Base-by-base conservation (phyloP, 352 stramenopile genomes). In the Halophytophthora batemanensis region DNA sequence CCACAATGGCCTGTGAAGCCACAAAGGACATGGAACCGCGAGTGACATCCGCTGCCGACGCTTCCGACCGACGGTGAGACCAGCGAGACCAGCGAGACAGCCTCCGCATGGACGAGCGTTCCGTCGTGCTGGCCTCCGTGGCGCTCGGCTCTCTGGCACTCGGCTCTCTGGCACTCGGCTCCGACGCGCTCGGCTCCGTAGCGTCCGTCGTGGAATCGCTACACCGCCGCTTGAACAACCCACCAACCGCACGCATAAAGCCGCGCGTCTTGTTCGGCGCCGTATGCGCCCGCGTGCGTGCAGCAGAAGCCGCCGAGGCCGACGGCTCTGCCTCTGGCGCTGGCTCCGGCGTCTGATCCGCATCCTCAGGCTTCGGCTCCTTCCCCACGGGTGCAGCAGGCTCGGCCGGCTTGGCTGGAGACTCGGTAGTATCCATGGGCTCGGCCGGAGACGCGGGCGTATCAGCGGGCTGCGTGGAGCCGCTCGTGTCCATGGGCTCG, bases 181-280 rank as follows among this genome's bases (percentile, higher is more conserved):
- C 66, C 21, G 53, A 71, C 41, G 60, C 63, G 33, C 48, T 63
- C 18, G 55, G 49, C 15, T 38, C 43, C 23, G 36, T 51, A 28
- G 13, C 34, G 23, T 53, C 50, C 34, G 64, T 17, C 53, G 19
- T 62, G 17, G 49, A 52, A 28, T 64, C 61, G 25, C 52, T 74
- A 49, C 47, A 46, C n/a, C 64, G 69, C 37, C 69, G 74, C 44
- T 74, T 66, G 50, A 83, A 80, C 17, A 85, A 41, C 19, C 66
- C 60, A 40, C 74, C 74, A 46, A 85, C 64, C 13, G 69, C 71
- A 18, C 67, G 69, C 40, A 85, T 72, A 17, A 85, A 60, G 41
- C 62, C 62, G 42, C 66, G 60, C 36, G 65, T 66, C 50, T 76
- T 82, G 56, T 36, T 59, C 19, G 19, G 51, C 39, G 45, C 47